Conservation (phyloP, 129 eudicot species). For the Escallonia rubra region DNA sequence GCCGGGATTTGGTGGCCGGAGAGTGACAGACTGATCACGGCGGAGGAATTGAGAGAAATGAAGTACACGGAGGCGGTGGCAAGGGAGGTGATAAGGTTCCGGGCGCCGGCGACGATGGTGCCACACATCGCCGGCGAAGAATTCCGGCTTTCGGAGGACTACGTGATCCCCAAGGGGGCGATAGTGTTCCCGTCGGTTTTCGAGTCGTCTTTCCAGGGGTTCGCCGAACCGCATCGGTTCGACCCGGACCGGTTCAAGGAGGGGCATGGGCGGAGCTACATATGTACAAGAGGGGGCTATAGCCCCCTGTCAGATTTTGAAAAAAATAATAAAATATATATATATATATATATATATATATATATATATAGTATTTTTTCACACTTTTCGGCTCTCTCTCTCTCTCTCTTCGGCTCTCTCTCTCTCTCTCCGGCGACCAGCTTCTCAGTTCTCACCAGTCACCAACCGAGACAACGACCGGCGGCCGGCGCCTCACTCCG, state of each 20-base stretch:
- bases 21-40: conserved; percentile 26
- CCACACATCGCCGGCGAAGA: conserved; percentile 88
- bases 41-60: conserved; percentile 65
- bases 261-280: no score
- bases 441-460: no score
- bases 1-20: conserved; percentile 52
- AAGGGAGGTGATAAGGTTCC: conserved; percentile 52
- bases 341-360: no score
- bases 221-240: conserved; percentile 61
- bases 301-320: no score
- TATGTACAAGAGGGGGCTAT: no score
- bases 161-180: conserved; percentile 72
- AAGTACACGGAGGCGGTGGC: conserved; percentile 88
- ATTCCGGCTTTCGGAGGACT: conserved; percentile 49
- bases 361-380: no score
- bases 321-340: no score
- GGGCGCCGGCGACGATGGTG: conserved; percentile 83
- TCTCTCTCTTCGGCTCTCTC: no score
- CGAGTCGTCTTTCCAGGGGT: conserved; percentile 89
- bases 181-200: conserved; percentile 80
- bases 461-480: no score
- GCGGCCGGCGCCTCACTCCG: no score
- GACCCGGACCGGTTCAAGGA: conserved; percentile 89
- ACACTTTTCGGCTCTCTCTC: no score
- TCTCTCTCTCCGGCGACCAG: no score